Evolutionary conservation across 73 alveolate species (phyloP).

Genomic region (Tetrahymena elliotti): DNA sequence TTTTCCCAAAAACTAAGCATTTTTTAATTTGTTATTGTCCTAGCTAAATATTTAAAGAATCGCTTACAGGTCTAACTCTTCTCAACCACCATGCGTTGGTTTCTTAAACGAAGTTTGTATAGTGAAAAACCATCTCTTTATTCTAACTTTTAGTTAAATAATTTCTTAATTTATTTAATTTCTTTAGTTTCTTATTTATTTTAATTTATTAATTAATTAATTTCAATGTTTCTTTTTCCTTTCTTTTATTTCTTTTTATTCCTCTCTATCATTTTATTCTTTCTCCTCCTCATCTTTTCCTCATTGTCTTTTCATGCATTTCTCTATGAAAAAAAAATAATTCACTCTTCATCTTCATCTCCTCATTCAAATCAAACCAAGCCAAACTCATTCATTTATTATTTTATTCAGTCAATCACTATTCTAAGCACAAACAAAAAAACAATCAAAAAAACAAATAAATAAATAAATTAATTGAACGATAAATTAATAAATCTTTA

Average conservation of each 20-base stretch:
- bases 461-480: no score
- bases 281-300: not conserved
- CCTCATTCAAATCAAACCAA: not conserved
- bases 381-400: not conserved
- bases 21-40: not conserved
- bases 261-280: not conserved
- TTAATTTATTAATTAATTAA: not conserved
- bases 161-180: not conserved
- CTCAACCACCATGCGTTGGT: constrained; percentile 53
- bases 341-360: not conserved
- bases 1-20: not conserved
- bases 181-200: not conserved
- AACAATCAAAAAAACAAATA: no score
- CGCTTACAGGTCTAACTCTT: constrained; percentile 46
- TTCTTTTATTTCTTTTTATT: not conserved
- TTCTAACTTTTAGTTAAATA: not conserved
- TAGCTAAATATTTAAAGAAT: not conserved
- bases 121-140: constrained; percentile 31
- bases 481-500: no score
- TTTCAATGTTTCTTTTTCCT: not conserved
- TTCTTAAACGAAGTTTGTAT: constrained; percentile 49
- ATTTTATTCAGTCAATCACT: not conserved
- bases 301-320: not conserved
- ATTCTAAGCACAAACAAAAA: no score
- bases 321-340: not conserved